These are phyloP conservation scores for Hyphodiscus hymeniophilus DNA, from an alignment of 495 filamentous ascomycete species.

Conservation along the genomic window DNA sequence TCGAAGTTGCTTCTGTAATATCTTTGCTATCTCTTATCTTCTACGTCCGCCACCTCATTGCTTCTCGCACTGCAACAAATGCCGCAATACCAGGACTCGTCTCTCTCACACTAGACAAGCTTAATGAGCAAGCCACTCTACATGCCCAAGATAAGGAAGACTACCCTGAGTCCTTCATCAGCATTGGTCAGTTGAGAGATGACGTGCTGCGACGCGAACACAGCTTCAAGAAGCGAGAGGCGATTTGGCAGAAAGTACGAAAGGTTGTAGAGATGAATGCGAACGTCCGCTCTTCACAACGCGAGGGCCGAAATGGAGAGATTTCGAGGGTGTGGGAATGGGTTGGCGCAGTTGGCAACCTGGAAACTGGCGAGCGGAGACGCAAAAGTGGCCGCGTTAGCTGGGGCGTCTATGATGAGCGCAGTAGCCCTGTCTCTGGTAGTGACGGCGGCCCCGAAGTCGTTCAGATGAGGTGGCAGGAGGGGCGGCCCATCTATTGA, in stretches of 20 bases:
- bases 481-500: slow-evolving; percentile 59
- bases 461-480: slow-evolving; percentile 33
- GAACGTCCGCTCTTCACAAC: slow-evolving; percentile 78
- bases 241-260: slow-evolving; percentile 73
- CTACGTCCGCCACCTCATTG: slow-evolving; percentile 50
- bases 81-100: slow-evolving; percentile 73
- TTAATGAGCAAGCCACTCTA: slow-evolving; percentile 72
- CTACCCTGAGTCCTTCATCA: slow-evolving; percentile 63
- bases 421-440: slow-evolving; percentile 21
- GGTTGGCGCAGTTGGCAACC: slow-evolving; percentile 59
- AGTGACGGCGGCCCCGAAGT: slow-evolving; percentile 21
- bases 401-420: slow-evolving; percentile 31
- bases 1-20: slow-evolving; percentile 69
- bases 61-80: slow-evolving; percentile 50
- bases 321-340: slow-evolving; percentile 90
- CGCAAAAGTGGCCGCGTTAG: slow-evolving; percentile 45
- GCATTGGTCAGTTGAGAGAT: slow-evolving; percentile 81
- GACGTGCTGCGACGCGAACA: slow-evolving; percentile 84
- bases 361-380: slow-evolving; percentile 31
- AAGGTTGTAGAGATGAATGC: slow-evolving; percentile 85
- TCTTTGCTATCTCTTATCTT: slow-evolving; percentile 38
- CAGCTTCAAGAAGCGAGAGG: slow-evolving; percentile 59
- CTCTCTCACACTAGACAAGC: slow-evolving; percentile 67
- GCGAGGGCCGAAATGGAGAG: slow-evolving; percentile 78
- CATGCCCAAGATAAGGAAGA: slow-evolving; percentile 55